Evolutionary conservation across 306 rosid genomes (phyloP), one percentile per base, ranked within the genome.

Genomic region (Quercus rubra): DNA sequence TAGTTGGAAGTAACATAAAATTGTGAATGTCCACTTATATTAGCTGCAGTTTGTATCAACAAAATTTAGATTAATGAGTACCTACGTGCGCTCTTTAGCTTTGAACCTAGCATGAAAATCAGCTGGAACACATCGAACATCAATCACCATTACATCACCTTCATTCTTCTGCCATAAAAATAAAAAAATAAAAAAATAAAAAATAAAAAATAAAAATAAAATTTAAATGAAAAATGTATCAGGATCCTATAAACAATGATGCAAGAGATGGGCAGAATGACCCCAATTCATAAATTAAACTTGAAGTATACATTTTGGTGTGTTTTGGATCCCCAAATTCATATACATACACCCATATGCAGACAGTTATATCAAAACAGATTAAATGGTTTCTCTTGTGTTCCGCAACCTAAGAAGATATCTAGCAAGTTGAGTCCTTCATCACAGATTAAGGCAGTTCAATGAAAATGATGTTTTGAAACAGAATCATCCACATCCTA

Each of bases 31-130:
- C 33, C 33, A 51, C 70, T 30, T 15, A 4, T 31, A 2, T 21
- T 19, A 74, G 68, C 52, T 27, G 71, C 18, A 73, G 3, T 52
- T 74, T 54, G 43, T 52, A 20, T 77, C 12, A 28, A 66, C 30
- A 46, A 77, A 85, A 68, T 46, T 11, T 2, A 63, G 73, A 87
- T 64, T 33, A 79, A 81, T 35, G 80, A 83, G 64, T 81, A 90
- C 96, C 85, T 87, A 95, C 98, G 85, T 95, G 82, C 99, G 98
- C 91, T 95, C 98, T 88, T 83, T 92, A 74, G 98, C 99, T 81
- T 85, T 90, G 82, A 49, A 86, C 89, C 99, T 89, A 61, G 99
- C 91, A 81, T 95, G 99, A 77, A 90, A 95, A 89, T 93, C 90
- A 71, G 84, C 82, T 41, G 94, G 96, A 76, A 93, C 85, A 78